These are phyloP conservation scores for Ceratocystis ficicola DNA, from an alignment of 2,329 filamentous ascomycete genomes.

Conservation along the genomic window DNA sequence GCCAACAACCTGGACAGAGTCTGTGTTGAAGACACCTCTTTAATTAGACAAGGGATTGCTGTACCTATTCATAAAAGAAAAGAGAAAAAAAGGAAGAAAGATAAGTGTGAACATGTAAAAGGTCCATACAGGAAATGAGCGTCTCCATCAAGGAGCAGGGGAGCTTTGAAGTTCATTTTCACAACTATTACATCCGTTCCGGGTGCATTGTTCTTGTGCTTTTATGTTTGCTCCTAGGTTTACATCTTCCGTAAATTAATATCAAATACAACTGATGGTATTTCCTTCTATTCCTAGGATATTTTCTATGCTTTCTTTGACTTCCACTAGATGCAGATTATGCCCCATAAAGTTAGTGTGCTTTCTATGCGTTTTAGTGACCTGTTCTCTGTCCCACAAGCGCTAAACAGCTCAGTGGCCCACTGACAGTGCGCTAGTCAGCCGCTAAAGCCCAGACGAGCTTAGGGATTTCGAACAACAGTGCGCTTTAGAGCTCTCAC, in stretches of 20 bases:
- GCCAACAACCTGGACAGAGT: too few relatives aligned
- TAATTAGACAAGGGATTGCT: neutral
- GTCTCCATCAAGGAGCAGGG: neutral
- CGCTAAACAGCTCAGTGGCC: neutral
- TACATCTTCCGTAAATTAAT: neutral
- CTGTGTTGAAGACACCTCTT: too few relatives aligned
- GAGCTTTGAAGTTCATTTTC: neutral
- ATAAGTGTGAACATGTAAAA: constrained; percentile 1
- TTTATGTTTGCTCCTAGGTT: neutral
- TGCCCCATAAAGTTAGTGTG: constrained; percentile 1
- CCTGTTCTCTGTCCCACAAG: neutral
- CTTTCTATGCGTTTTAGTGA: neutral
- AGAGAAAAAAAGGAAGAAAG: neutral
- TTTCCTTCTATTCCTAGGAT: neutral
- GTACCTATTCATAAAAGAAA: neutral
- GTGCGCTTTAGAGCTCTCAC: neutral
- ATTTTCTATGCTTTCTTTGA: neutral
- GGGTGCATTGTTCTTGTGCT: neutral
- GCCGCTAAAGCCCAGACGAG: neutral
- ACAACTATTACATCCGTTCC: too few relatives aligned
- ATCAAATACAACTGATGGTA: neutral
- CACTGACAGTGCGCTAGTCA: neutral
- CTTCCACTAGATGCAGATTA: neutral
- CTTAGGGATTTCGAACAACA: neutral
- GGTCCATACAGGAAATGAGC: constrained; percentile 8